Evolutionary conservation across 768 basidiomycete genomes (phyloP).

Genomic region (Lentinus tigrinus): DNA sequence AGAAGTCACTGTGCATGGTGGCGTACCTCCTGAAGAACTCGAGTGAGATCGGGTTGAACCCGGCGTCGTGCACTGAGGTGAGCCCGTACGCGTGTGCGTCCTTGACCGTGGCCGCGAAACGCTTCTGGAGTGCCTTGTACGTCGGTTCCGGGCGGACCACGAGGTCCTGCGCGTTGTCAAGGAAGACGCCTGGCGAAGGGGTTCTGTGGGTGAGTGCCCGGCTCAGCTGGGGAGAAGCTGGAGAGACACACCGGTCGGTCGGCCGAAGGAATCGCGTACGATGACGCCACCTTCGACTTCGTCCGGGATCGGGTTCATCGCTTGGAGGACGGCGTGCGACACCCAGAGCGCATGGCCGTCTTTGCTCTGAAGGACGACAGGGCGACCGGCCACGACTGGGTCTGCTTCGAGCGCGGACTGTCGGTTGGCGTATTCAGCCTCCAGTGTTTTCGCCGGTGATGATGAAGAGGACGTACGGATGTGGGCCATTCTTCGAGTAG

Average conservation of each 20-base stretch:
- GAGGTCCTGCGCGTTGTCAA: constrained; percentile 86
- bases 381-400: constrained; percentile 62
- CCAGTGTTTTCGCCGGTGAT: not conserved
- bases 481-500: constrained; percentile 59
- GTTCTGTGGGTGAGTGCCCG: not conserved
- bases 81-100: constrained; percentile 73
- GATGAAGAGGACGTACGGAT: constrained; percentile 44
- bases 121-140: constrained; percentile 57
- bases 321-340: constrained; percentile 57
- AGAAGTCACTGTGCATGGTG: no score
- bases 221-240: not conserved
- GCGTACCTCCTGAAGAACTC: constrained; percentile 68
- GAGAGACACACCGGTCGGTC: constrained; percentile 63
- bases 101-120: constrained; percentile 59
- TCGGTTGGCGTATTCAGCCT: not conserved
- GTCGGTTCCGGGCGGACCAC: constrained; percentile 63
- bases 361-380: constrained; percentile 77
- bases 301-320: constrained; percentile 62
- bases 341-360: constrained; percentile 92
- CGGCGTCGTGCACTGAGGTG: constrained; percentile 87
- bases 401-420: constrained; percentile 75
- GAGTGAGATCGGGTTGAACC: constrained; percentile 64
- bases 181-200: constrained; percentile 53
- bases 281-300: constrained; percentile 80
- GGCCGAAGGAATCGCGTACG: constrained; percentile 60